Conservation (phyloP, 140 eudicot genomes). For the Stevia rebaudiana region DNA sequence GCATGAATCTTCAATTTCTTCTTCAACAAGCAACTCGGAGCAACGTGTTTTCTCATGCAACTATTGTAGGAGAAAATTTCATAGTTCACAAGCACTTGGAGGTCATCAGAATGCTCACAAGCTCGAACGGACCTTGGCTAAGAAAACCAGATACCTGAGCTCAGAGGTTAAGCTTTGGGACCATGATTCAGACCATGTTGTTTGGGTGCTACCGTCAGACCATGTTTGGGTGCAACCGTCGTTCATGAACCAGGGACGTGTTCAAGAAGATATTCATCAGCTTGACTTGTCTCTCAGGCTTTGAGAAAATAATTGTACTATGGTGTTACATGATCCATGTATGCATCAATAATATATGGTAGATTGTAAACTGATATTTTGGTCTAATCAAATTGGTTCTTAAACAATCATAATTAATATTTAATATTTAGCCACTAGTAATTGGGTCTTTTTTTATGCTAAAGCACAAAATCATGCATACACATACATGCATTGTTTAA, state of each 20-base stretch:
- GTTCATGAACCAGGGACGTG: constrained; percentile 23
- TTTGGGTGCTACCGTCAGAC: no score
- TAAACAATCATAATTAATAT: no score
- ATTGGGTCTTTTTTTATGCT: no score
- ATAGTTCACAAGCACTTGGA: constrained; percentile 87
- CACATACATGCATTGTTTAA: no score
- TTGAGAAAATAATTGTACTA: no score
- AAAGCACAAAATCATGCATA: no score
- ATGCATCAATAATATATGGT: no score
- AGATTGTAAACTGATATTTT: no score
- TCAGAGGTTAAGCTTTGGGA: constrained; percentile 26
- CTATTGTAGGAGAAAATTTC: constrained; percentile 72
- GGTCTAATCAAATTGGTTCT: no score
- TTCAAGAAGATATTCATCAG: constrained; percentile 36
- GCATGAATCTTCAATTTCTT: constrained; percentile 44
- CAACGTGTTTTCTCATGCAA: constrained; percentile 71
- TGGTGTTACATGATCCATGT: no score
- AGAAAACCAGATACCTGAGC: constrained; percentile 50
- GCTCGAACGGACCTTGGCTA: constrained; percentile 73
- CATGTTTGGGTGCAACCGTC: constrained; percentile 24
- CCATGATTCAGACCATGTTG: no score
- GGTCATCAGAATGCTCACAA: constrained; percentile 98
- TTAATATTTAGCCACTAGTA: no score
- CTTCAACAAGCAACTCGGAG: constrained; percentile 37
- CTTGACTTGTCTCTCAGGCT: constrained; percentile 63